These are phyloP conservation scores for Syzygium grande DNA, from an alignment of 345 rosid genomes.

Conservation along the genomic window DNA sequence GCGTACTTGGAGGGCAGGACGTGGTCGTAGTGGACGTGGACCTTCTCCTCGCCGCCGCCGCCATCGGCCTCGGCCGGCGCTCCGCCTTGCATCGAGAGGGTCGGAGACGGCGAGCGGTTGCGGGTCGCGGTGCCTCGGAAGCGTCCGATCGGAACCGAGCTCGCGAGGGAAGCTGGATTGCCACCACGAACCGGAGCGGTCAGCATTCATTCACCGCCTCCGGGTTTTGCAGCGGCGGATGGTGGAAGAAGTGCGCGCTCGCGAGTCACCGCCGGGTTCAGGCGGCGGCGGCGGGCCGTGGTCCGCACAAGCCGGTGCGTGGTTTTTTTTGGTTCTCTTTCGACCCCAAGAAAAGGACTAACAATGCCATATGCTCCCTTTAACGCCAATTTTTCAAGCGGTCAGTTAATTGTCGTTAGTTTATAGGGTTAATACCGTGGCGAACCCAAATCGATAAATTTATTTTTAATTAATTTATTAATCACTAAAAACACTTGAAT, in stretches of 20 bases:
- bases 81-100: not conserved
- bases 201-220: not conserved
- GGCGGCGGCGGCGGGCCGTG: not conserved
- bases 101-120: not conserved
- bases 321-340: not conserved
- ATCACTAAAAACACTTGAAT: too few relatives aligned
- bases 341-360: not conserved
- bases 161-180: not conserved
- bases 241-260: not conserved
- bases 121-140: not conserved
- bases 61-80: not conserved
- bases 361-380: not conserved
- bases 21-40: constrained; percentile 59
- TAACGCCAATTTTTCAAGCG: not conserved
- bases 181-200: not conserved
- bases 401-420: not conserved
- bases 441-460: too few relatives aligned
- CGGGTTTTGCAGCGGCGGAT: not conserved
- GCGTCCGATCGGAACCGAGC: not conserved
- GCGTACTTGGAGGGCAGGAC: constrained; percentile 54
- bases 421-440: too few relatives aligned
- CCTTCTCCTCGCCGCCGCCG: constrained; percentile 12
- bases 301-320: not conserved
- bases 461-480: too few relatives aligned
- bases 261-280: not conserved